phyloP scores from a whole-genome alignment of 352 stramenopile species.

The Phytophthora aleatoria region DNA sequence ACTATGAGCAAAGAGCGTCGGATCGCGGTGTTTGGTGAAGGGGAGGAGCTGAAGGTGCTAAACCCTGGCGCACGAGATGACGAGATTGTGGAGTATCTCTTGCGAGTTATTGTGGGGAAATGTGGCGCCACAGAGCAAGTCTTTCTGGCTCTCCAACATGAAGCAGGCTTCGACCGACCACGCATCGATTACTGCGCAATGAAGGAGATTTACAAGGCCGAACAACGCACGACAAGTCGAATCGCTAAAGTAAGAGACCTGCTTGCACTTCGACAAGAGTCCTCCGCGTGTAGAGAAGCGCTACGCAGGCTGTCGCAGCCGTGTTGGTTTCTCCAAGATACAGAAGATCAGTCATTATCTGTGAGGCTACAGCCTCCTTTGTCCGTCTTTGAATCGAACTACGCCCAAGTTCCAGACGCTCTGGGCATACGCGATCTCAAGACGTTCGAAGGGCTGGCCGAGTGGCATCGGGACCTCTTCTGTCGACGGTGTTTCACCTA shows the following conservation, averaged over 20 bases:
- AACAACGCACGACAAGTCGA: conserved; percentile 20
- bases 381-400: conserved; percentile 62
- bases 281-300: conserved; percentile 2
- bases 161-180: conserved; percentile 38
- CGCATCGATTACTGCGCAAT: conserved; percentile 56
- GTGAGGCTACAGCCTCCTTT: conserved; percentile 49
- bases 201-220: conserved; percentile 40
- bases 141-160: conserved; percentile 47
- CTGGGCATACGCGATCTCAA: conserved; percentile 46
- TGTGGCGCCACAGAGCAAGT: conserved; percentile 55
- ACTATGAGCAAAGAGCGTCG: conserved; percentile 63
- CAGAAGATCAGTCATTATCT: conserved; percentile 22
- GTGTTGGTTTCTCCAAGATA: conserved; percentile 45
- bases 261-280: neutral
- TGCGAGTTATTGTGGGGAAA: conserved; percentile 52
- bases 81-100: conserved; percentile 64
- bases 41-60: conserved; percentile 41
- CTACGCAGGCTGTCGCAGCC: conserved; percentile 21
- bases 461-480: conserved; percentile 88
- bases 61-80: conserved; percentile 49
- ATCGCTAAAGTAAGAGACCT: conserved; percentile 36
- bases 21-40: conserved; percentile 46
- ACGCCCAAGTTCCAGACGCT: conserved; percentile 33
- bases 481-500: conserved; percentile 91
- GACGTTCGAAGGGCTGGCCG: conserved; percentile 61